These are phyloP conservation scores for Erythrophleum ivorense DNA, from an alignment of 331 rosid genomes.

Conservation along the genomic window DNA sequence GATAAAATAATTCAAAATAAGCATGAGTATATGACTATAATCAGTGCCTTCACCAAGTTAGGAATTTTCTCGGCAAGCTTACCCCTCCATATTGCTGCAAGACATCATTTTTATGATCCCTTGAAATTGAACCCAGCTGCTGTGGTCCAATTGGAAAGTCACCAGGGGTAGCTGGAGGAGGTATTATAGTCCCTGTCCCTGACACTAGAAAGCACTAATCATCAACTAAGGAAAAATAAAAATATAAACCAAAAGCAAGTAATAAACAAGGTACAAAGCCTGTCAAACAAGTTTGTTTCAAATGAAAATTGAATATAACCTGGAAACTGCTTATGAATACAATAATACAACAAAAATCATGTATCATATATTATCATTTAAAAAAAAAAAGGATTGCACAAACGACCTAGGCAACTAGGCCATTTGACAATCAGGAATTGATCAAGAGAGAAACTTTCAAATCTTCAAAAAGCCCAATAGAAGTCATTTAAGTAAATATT, in stretches of 20 bases:
- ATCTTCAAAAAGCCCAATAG: background rate
- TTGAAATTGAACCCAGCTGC: slow-evolving; percentile 74
- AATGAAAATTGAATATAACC: slow-evolving; percentile 14
- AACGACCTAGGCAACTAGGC: background rate
- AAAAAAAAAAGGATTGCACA: background rate
- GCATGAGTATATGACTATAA: slow-evolving; percentile 7
- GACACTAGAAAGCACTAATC: slow-evolving; percentile 17
- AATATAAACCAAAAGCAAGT: background rate
- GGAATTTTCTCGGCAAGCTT: slow-evolving; percentile 30
- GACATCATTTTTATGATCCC: slow-evolving; percentile 67
- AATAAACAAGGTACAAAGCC: background rate
- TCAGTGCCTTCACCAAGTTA: slow-evolving; percentile 2
- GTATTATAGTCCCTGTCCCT: slow-evolving; percentile 57
- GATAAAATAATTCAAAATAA: slow-evolving; percentile 42
- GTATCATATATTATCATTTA: background rate
- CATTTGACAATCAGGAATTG: background rate
- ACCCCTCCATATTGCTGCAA: slow-evolving; percentile 89
- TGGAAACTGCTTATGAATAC: slow-evolving; percentile 2
- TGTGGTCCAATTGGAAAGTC: slow-evolving; percentile 75
- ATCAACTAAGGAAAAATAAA: background rate
- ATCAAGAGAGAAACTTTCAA: background rate
- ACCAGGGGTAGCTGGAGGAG: slow-evolving; percentile 48
- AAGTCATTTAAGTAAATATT: background rate
- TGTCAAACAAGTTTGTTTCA: background rate
- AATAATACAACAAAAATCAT: background rate